Conservation (phyloP, 768 basidiomycete species). For the Russula compacta region DNA sequence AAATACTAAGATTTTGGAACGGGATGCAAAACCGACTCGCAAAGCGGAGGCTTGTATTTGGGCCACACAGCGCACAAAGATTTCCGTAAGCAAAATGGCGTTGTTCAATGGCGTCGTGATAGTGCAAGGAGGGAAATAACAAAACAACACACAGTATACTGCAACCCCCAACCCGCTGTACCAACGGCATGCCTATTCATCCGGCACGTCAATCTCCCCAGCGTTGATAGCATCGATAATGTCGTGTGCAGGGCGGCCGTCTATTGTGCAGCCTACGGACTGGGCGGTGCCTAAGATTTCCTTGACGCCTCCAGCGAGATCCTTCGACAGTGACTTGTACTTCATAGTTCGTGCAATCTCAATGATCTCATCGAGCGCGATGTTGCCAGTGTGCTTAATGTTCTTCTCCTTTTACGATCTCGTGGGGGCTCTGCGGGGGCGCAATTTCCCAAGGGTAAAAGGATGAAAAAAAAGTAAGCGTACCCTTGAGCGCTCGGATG, state of each 20-base stretch:
- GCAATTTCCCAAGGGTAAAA: background rate
- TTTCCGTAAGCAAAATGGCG: background rate
- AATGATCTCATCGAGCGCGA: conserved; percentile 86
- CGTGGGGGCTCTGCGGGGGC: conserved; percentile 80
- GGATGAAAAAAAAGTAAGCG: conserved; percentile 21
- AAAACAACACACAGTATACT: conserved; percentile 10
- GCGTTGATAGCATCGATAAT: conserved; percentile 81
- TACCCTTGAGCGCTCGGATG: conserved; percentile 96
- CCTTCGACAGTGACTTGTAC: conserved; percentile 88
- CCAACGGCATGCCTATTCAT: conserved; percentile 46
- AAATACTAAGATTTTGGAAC: background rate
- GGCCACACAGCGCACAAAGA: background rate
- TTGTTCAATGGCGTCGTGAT: conserved; percentile 9
- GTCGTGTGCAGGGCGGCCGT: conserved; percentile 89
- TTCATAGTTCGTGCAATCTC: conserved; percentile 96
- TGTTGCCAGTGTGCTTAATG: conserved; percentile 96
- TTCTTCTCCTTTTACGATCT: conserved; percentile 99
- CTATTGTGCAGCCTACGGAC: conserved; percentile 93
- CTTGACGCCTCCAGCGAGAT: conserved; percentile 81
- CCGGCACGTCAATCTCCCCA: conserved; percentile 79
- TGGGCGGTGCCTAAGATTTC: conserved; percentile 98
- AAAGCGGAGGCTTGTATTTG: background rate
- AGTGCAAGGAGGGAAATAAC: conserved; percentile 3
- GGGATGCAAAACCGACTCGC: background rate
- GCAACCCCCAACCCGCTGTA: background rate